Evolutionary conservation across 768 basidiomycete genomes (phyloP).

Genomic region (Asterophora lycoperdoides): DNA sequence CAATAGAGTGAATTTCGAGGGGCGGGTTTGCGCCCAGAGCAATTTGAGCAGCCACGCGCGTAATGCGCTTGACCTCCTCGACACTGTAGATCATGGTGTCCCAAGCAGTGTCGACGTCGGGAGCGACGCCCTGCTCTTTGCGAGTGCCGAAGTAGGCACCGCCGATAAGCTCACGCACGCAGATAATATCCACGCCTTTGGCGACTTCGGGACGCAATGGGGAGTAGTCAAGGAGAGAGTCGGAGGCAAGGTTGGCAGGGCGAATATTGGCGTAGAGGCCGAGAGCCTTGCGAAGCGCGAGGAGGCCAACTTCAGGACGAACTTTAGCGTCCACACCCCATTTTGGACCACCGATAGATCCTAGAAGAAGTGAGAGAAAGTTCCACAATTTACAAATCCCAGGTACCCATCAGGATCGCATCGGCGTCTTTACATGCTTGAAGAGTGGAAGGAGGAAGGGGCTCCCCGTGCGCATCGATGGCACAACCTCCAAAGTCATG

Average conservation of each 20-base stretch:
- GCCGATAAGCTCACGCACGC: conserved; percentile 94
- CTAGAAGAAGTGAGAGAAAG: conserved; percentile 35
- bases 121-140: conserved; percentile 73
- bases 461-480: conserved; percentile 83
- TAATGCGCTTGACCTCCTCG: conserved; percentile 88
- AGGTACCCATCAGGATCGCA: conserved; percentile 90
- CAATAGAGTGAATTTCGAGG: conserved; percentile 85
- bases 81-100: conserved; percentile 95
- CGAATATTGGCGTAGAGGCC: conserved; percentile 98
- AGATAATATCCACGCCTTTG: conserved; percentile 84
- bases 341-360: conserved; percentile 97
- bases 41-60: conserved; percentile 91
- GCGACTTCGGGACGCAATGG: conserved; percentile 87
- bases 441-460: conserved; percentile 80
- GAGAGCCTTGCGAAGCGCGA: conserved; percentile 83
- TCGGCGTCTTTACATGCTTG: conserved; percentile 90
- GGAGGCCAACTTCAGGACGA: conserved; percentile 89
- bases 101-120: conserved; percentile 70
- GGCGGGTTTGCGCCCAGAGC: conserved; percentile 82
- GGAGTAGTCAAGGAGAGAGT: conserved; percentile 80
- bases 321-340: conserved; percentile 90
- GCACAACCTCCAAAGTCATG: conserved; percentile 90
- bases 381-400: neutral
- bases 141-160: conserved; percentile 94
- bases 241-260: conserved; percentile 91